Evolutionary conservation across 2,329 filamentous ascomycete species (phyloP).

Genomic region (Coniochaeta prunicola): DNA sequence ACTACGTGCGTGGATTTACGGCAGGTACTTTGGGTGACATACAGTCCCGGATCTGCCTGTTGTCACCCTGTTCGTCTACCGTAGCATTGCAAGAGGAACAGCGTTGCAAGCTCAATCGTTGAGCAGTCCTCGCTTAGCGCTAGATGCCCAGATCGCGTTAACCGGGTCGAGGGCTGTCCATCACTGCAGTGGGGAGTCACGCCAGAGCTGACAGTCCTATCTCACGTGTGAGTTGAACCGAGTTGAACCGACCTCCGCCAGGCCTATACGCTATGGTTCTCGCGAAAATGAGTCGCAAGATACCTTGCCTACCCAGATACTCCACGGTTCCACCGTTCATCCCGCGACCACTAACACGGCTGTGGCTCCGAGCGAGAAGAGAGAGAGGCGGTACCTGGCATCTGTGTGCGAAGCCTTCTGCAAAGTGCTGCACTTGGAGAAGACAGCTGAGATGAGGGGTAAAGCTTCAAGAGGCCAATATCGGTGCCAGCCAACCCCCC

Average conservation of each 20-base stretch:
- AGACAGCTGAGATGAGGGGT: background rate
- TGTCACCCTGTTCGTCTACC: background rate
- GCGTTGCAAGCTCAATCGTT: background rate
- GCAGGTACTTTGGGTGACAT: background rate
- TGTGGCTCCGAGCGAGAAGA: no score
- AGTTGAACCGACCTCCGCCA: no score
- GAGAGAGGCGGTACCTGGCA: no score
- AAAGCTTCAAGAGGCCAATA: background rate
- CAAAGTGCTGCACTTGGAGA: background rate
- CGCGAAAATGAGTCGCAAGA: no score
- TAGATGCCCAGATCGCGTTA: background rate
- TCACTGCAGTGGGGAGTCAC: conserved; percentile 1
- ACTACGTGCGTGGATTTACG: no score
- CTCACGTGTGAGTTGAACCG: background rate
- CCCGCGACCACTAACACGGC: no score
- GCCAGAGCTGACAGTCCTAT: background rate
- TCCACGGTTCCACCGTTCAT: no score
- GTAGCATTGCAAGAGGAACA: background rate
- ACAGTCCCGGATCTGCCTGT: background rate
- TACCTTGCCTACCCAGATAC: no score
- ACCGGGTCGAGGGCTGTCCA: background rate
- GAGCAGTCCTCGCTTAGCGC: background rate
- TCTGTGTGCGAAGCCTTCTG: background rate
- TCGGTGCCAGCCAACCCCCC: background rate
- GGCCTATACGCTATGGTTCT: background rate